Conservation (phyloP, 768 basidiomycete species). For the Podaxis sp. region DNA sequence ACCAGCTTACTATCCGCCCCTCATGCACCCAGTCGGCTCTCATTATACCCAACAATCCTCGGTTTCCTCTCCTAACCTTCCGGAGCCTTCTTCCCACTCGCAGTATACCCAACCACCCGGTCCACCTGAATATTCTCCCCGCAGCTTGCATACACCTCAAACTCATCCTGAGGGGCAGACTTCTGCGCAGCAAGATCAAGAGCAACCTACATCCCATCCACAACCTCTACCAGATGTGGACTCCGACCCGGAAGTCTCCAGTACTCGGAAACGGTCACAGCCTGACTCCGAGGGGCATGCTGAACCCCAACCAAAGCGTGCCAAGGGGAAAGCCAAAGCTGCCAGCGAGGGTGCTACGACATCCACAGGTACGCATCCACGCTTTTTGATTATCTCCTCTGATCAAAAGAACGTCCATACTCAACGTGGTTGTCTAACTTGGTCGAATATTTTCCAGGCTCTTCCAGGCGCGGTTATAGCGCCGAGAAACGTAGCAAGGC, state of each 20-base stretch:
- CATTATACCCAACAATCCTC: constrained; percentile 5
- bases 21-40: not conserved
- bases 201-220: not conserved
- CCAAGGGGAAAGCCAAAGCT: constrained; percentile 48
- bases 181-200: constrained; percentile 4
- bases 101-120: constrained; percentile 17
- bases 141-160: not conserved
- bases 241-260: constrained; percentile 15
- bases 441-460: constrained; percentile 24
- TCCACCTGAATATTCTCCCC: not conserved
- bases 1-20: not conserved
- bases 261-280: constrained; percentile 31
- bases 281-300: constrained; percentile 40
- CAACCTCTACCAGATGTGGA: constrained; percentile 2
- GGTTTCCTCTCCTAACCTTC: not conserved
- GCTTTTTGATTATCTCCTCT: constrained; percentile 15
- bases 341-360: constrained; percentile 22
- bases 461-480: constrained; percentile 68
- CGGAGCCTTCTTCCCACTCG: constrained; percentile 5
- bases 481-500: constrained; percentile 74
- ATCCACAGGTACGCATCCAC: constrained; percentile 23
- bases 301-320: constrained; percentile 31
- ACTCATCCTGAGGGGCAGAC: not conserved
- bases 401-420: constrained; percentile 4
- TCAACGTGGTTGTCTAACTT: constrained; percentile 9